Evolutionary conservation across 345 rosid genomes (phyloP), one percentile per base, ranked within the genome.

Genomic region (Sisymbrium altissimum): DNA sequence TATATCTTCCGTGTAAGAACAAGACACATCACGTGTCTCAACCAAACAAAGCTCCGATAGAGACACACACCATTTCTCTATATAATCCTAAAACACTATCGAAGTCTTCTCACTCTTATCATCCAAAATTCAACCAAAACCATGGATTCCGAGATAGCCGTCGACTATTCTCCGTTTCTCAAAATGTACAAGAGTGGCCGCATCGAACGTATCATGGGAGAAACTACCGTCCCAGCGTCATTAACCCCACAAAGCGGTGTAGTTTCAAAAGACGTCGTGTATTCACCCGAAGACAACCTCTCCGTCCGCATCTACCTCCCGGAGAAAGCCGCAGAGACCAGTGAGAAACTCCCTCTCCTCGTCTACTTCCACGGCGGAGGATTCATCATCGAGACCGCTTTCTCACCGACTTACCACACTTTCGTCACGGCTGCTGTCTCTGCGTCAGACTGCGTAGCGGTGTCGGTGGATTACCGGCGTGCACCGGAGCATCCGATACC

Each of bases 401-500:
- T 68, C 60, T 74, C 84, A 0, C 84, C 77, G 7, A 61, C 48
- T 10, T 78, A 69, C 66, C 83, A 81, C 44, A 38, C 33, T 33
- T 81, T 75, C 38, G 55, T 86, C 46, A 75, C 73, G 52, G 13
- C 71, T 25, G 59, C 83, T 3, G 85, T 76, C 4, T 52, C 84
- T 18, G 74, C 73, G 0, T 79, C 89, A 2, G 48, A 77, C 27
- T 49, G 83, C 27, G 29, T 85, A 8, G 87, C 83, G 3, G 76
- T 85, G 55, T 81, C 88, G 0, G 68, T 88, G n/a, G 83, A 83
- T 55, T 86, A 82, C 67, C 78, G 93, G 45, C 78, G 84, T 35
- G 92, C 86, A 29, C 97, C 92, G 7, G 96, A 89, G 64, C 70
- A 84, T 66, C 87, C 78, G 32, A 64, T 89, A 6, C 96, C 90